Percentiles rank a stretch among this genome's conserved stretches.
Conservation (phyloP, 1,139 yeast species). For the Wickerhamomyces sp. region DNA sequence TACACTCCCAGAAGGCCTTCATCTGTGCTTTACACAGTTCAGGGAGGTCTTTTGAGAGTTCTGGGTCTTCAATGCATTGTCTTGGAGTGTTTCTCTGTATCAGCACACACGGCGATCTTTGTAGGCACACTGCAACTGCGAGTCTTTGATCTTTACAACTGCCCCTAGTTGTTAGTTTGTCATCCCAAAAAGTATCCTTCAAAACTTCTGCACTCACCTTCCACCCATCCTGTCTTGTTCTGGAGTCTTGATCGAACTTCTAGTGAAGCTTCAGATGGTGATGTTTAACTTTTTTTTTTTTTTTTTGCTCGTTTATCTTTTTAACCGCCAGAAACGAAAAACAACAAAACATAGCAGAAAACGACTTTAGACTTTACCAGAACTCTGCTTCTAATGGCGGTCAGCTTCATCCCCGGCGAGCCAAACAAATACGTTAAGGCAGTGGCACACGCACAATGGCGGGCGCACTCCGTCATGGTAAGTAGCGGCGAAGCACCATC, state of each 20-base stretch:
- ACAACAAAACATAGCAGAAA: too few relatives aligned
- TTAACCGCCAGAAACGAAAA: too few relatives aligned
- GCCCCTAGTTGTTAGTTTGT: not conserved
- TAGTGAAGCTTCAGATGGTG: too few relatives aligned
- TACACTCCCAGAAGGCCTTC: slow-evolving; percentile 84
- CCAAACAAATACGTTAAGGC: slow-evolving; percentile 57
- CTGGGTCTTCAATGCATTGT: slow-evolving; percentile 79
- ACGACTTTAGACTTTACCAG: too few relatives aligned
- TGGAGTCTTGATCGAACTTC: too few relatives aligned
- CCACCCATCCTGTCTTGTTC: not conserved
- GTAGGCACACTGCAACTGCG: slow-evolving; percentile 91
- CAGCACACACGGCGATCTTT: slow-evolving; percentile 93
- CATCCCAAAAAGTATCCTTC: not conserved
- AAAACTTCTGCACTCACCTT: not conserved
- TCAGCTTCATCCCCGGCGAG: slow-evolving; percentile 80
- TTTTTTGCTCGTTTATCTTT: too few relatives aligned
- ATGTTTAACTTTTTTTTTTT: too few relatives aligned
- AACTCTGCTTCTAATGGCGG: slow-evolving; percentile 39
- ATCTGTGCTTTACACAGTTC: slow-evolving; percentile 84
- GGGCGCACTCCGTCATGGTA: slow-evolving; percentile 50
- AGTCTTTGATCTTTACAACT: slow-evolving; percentile 92
- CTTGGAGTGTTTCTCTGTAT: slow-evolving; percentile 86
- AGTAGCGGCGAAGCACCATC: not conserved
- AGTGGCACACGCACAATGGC: slow-evolving; percentile 65
- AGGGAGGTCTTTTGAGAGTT: slow-evolving; percentile 70